Percentiles rank a stretch among this genome's conserved stretches.
These are phyloP conservation scores for Trametes sp. DNA, from an alignment of 1,284 basidiomycete species.

Conservation along the genomic window DNA sequence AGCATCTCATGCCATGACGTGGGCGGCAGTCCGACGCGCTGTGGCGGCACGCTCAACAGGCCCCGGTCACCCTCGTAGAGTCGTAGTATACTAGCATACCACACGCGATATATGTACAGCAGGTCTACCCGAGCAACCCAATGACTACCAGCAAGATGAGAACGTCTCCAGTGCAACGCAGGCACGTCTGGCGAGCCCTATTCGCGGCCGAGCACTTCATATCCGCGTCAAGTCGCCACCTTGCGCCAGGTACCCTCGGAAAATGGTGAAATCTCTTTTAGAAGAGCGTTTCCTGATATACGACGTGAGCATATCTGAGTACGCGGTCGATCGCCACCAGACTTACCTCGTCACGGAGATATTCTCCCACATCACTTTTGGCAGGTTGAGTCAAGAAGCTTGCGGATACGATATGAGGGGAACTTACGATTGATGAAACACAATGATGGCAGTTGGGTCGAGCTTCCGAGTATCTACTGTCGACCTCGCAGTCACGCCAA, in stretches of 20 bases:
- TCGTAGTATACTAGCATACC: conserved; percentile 3
- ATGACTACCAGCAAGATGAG: conserved; percentile 15
- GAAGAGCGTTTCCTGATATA: conserved; percentile 73
- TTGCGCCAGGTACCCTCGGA: conserved; percentile 5
- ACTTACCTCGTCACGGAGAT: conserved; percentile 90
- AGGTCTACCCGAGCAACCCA: conserved; percentile 12
- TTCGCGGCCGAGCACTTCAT: conserved; percentile 45
- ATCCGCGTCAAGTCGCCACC: conserved; percentile 27
- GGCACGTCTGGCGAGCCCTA: conserved; percentile 27
- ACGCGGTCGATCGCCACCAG: too few species aligned
- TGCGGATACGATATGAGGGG: neutral
- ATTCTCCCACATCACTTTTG: conserved; percentile 93
- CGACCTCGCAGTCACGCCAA: conserved; percentile 96
- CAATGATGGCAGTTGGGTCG: conserved; percentile 97
- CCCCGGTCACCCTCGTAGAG: neutral
- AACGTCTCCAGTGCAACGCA: conserved; percentile 17
- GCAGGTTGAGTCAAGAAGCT: neutral
- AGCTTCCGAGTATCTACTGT: conserved; percentile 97
- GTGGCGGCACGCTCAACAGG: neutral
- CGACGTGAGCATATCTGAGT: conserved; percentile 16
- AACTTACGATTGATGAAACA: conserved; percentile 96
- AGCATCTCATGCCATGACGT: conserved; percentile 30
- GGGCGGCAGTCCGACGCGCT: conserved; percentile 25
- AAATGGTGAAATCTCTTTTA: conserved; percentile 41
- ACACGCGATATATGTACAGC: neutral